Percentiles rank a stretch among this genome's conserved stretches.
Conservation (phyloP, 1,284 basidiomycete genomes). For the Thecaphora frezii region DNA sequence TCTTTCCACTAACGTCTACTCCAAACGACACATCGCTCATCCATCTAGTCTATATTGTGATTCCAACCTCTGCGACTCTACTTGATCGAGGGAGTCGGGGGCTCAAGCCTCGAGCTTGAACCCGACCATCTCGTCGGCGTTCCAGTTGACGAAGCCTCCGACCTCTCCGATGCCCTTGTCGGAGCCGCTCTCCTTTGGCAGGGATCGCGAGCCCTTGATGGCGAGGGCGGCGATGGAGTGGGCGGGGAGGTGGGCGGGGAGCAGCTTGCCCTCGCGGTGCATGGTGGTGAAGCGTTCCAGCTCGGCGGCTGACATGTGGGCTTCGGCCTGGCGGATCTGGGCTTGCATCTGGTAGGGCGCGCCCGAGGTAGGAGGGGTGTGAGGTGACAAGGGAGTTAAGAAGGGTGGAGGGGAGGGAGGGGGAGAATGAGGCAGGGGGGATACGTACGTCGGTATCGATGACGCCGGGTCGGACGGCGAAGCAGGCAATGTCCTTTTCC, state of each 20-base stretch:
- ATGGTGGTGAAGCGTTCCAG: slow-evolving; percentile 68
- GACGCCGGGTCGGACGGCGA: slow-evolving; percentile 80
- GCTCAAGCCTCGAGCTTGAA: slow-evolving; percentile 1
- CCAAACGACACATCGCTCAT: too few species aligned
- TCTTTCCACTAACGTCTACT: too few species aligned
- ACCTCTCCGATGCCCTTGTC: slow-evolving; percentile 24
- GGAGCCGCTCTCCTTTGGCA: slow-evolving; percentile 61
- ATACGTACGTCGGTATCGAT: slow-evolving; percentile 65
- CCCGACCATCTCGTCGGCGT: slow-evolving; percentile 45
- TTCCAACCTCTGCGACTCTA: too few species aligned
- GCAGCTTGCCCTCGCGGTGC: slow-evolving; percentile 68
- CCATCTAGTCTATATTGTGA: too few species aligned
- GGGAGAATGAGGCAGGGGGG: not conserved
- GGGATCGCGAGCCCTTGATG: slow-evolving; percentile 54
- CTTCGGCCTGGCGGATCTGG: slow-evolving; percentile 56
- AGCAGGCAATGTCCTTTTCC: slow-evolving; percentile 71
- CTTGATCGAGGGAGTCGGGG: too few species aligned
- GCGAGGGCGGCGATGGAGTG: slow-evolving; percentile 69
- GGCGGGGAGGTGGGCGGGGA: slow-evolving; percentile 64
- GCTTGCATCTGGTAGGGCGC: slow-evolving; percentile 60
- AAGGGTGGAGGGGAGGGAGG: not conserved
- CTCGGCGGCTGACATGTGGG: slow-evolving; percentile 64
- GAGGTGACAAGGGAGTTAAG: not conserved
- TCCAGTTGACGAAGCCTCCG: slow-evolving; percentile 72
- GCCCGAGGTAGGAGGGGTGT: too few species aligned